phyloP scores from a whole-genome alignment of 108 stramenopile species.

The Nannochloropsis oceanica region DNA sequence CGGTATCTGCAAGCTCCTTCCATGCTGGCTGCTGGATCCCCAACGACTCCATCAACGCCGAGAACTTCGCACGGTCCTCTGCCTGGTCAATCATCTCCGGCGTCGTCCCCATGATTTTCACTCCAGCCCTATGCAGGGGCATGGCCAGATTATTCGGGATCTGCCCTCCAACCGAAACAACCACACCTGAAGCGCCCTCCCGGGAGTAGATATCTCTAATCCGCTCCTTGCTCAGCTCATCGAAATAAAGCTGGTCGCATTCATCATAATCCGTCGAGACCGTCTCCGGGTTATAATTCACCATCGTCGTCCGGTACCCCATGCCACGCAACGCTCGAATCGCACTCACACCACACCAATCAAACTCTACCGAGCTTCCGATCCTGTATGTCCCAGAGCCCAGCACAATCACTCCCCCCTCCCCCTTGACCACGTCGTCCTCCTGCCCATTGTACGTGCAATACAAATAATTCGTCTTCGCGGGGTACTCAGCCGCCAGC shows the following conservation, averaged over 20 bases:
- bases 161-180: conserved; percentile 76
- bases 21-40: conserved; percentile 88
- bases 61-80: conserved; percentile 92
- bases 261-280: conserved; percentile 99
- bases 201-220: conserved; percentile 95
- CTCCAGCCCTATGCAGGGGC: conserved; percentile 71
- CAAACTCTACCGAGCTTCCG: conserved; percentile 94
- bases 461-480: conserved; percentile 94
- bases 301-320: conserved; percentile 71
- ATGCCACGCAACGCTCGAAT: conserved; percentile 75
- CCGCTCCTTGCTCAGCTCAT: conserved; percentile 95
- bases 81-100: conserved; percentile 90
- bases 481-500: conserved; percentile 94
- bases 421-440: conserved; percentile 64
- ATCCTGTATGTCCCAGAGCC: conserved; percentile 96
- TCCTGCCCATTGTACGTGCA: conserved; percentile 85
- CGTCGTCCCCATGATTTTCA: conserved; percentile 79
- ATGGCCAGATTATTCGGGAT: conserved; percentile 93
- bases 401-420: conserved; percentile 78
- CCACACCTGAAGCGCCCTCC: conserved; percentile 74
- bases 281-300: conserved; percentile 99
- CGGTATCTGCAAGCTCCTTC: conserved; percentile 69
- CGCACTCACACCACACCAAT: conserved; percentile 95
- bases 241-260: conserved; percentile 95
- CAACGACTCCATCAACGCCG: conserved; percentile 86